A percentile compares a stretch with the other conserved stretches of the same genome.
Evolutionary conservation across 140 eudicot genomes (phyloP).

Genomic region (Erigeron philadelphicus): DNA sequence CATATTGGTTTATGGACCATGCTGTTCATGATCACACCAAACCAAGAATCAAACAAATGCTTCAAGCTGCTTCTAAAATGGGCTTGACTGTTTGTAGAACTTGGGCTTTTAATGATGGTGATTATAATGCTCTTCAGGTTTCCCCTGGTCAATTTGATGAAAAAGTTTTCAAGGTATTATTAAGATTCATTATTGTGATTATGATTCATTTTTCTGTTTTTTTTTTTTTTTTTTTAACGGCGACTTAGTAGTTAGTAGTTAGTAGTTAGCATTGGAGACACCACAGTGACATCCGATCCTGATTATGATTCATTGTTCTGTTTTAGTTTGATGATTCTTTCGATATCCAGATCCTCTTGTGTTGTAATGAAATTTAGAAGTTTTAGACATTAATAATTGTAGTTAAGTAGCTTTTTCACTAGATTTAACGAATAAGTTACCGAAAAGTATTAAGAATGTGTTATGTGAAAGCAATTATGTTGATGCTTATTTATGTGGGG

Average conservation of each 20-base stretch:
- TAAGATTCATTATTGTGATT: too few relatives aligned
- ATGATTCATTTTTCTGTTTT: too few relatives aligned
- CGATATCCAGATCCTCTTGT: conserved; percentile 14
- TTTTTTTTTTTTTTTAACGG: not conserved
- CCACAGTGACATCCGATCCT: too few relatives aligned
- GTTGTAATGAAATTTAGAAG: not conserved
- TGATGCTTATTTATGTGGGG: conserved; percentile 15
- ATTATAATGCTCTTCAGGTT: conserved; percentile 76
- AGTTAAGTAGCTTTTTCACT: not conserved
- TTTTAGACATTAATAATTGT: not conserved
- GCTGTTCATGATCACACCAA: conserved; percentile 56
- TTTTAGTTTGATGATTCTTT: not conserved
- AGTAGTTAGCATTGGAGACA: too few relatives aligned
- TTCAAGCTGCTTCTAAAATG: conserved; percentile 79
- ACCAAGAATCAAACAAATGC: conserved; percentile 52
- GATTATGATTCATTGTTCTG: not conserved
- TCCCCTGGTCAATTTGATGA: conserved; percentile 83
- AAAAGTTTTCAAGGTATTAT: conserved; percentile 54
- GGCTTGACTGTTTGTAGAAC: conserved; percentile 94
- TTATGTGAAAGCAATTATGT: conserved; percentile 6
- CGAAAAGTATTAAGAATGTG: not conserved
- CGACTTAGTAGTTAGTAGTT: not conserved
- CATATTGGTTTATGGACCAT: conserved; percentile 94
- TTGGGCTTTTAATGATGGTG: conserved; percentile 98
- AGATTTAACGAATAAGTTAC: not conserved